Evolutionary conservation across 2,329 filamentous ascomycete genomes (phyloP).

Genomic region (Pseudomassariella vexata): DNA sequence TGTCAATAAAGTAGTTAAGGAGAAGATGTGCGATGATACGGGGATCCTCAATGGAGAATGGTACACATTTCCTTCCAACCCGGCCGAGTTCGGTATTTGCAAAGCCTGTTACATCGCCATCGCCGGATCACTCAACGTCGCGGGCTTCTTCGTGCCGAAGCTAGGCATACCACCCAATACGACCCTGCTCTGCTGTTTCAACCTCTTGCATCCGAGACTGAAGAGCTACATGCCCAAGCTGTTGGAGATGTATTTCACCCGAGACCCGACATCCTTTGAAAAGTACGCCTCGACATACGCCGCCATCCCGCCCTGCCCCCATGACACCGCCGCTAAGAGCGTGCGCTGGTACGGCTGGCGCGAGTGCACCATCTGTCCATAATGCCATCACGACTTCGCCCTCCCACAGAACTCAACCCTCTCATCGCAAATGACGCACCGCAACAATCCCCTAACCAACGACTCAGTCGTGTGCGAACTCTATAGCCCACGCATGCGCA

Average conservation of each 20-base stretch:
- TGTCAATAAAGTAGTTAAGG: conserved; percentile 16
- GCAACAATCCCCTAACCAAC: conserved; percentile 15
- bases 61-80: conserved; percentile 27
- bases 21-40: conserved; percentile 22
- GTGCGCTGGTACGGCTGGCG: conserved; percentile 30
- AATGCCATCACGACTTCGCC: conserved; percentile 29
- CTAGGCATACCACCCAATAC: conserved; percentile 9
- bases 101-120: conserved; percentile 27
- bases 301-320: conserved; percentile 20
- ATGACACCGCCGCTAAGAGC: conserved; percentile 15
- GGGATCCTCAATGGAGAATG: conserved; percentile 25
- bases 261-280: conserved; percentile 17
- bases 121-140: conserved; percentile 23
- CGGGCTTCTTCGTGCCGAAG: conserved; percentile 22
- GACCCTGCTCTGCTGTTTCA: conserved; percentile 27
- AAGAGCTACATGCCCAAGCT: conserved; percentile 14
- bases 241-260: conserved; percentile 22
- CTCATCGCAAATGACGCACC: conserved; percentile 21
- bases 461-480: conserved; percentile 27
- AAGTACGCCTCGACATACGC: conserved; percentile 23
- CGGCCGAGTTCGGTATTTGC: conserved; percentile 28
- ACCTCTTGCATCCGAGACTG: conserved; percentile 21
- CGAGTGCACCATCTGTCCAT: conserved; percentile 27
- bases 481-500: conserved; percentile 31
- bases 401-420: conserved; percentile 17